Percentiles rank a stretch among this genome's conserved stretches.
Evolutionary conservation across 164 flowering plant genomes (phyloP).

Genomic region (Chimonanthus salicifolius): DNA sequence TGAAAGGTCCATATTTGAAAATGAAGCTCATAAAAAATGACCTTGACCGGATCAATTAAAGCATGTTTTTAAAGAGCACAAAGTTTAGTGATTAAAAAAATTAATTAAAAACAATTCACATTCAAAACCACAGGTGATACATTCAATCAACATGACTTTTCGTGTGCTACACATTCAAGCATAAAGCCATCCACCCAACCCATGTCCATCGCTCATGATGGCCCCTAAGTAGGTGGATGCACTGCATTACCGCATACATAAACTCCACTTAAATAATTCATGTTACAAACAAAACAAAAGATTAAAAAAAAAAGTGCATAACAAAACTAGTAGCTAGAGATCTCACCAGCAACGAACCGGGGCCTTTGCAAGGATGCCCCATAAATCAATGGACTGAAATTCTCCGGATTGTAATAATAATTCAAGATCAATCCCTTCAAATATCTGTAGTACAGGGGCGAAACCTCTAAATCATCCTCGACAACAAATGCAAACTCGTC

Average conservation of each 20-base stretch:
- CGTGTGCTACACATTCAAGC: too few relatives aligned
- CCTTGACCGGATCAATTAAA: too few relatives aligned
- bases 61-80: too few relatives aligned
- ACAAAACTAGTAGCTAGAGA: neutral
- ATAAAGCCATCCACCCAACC: too few relatives aligned
- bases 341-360: constrained; percentile 90
- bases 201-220: too few relatives aligned
- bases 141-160: too few relatives aligned
- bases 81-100: too few relatives aligned
- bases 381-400: constrained; percentile 60
- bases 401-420: constrained; percentile 69
- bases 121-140: too few relatives aligned
- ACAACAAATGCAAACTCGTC: constrained; percentile 90
- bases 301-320: neutral
- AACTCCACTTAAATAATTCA: neutral
- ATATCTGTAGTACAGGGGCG: constrained; percentile 68
- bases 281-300: neutral
- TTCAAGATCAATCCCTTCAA: constrained; percentile 48
- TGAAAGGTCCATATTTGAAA: too few relatives aligned
- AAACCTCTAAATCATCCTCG: constrained; percentile 93
- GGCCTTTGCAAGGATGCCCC: constrained; percentile 91
- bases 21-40: too few relatives aligned
- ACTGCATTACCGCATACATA: neutral
- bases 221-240: too few relatives aligned
- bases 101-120: too few relatives aligned